Evolutionary conservation across 345 rosid species (phyloP), one percentile per base, ranked within the genome.

Genomic region (Salix brachista): DNA sequence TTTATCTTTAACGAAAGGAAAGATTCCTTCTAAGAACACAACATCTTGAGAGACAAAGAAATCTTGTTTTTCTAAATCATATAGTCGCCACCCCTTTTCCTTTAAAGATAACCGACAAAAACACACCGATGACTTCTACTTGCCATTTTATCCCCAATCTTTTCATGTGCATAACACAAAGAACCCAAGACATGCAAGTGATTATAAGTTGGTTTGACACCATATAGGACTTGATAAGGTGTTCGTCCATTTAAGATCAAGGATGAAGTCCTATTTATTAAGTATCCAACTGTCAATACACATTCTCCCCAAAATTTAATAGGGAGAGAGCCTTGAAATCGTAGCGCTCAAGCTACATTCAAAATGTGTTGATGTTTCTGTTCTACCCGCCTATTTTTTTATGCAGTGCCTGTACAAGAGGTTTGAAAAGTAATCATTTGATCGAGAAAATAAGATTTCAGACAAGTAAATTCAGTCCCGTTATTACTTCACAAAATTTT

Each of bases 301-400:
- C 58, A 52, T 5, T 52, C 21, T 0, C 58, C 58, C 5, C 58
- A 11, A 6, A 52, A 52, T 6, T 7, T 19, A 11, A 52, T 52
- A 8, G 58, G 58, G 5, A 52, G 21, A 52, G 1, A 8, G 1
- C 4, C 17, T 19, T 72, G 69, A 21, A 76, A 76, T 0, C 39
- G 61, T 0, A 81, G 32, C 4, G 70, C 65, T 70, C 52, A 4
- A 2, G 65, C 77, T 4, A 72, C 60, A n/a, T 3, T 30, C 3
- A 30, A 30, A 30, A 30, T 30, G 32, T 30, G 32, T 30, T 30
- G 3, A 30, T 30, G 75, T 10, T 82, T 78, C 9, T 65, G 14
- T 16, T 78, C 82, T 0, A 25, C 8, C 0, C 42, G 8, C 5
- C 77, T 61, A 65, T 78, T 82, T 58, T 82, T 67, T 44, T 75